These are phyloP conservation scores for Bryoglossum gracile DNA, from an alignment of 495 filamentous ascomycete genomes.

Conservation along the genomic window DNA sequence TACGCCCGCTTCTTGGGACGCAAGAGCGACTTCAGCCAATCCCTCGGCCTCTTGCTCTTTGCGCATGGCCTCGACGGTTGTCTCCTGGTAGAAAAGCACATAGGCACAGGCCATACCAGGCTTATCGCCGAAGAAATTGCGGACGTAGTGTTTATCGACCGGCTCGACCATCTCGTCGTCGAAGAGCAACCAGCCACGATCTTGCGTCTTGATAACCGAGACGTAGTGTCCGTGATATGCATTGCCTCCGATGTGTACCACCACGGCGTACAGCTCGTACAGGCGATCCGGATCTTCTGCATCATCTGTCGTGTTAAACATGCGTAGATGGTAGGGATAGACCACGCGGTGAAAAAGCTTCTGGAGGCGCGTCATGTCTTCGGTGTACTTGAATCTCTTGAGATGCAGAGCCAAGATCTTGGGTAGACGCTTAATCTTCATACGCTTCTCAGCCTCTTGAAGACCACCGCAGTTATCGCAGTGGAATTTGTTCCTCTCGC, in stretches of 20 bases:
- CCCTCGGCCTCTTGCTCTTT: slow-evolving; percentile 78
- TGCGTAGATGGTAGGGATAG: slow-evolving; percentile 89
- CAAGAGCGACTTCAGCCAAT: slow-evolving; percentile 52
- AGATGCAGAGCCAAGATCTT: slow-evolving; percentile 87
- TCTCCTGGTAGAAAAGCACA: slow-evolving; percentile 96
- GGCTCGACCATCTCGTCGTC: slow-evolving; percentile 98
- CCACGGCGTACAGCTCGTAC: slow-evolving; percentile 95
- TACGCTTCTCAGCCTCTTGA: slow-evolving; percentile 96
- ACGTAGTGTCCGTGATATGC: slow-evolving; percentile 98
- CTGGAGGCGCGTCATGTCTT: slow-evolving; percentile 85
- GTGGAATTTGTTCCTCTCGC: slow-evolving; percentile 97
- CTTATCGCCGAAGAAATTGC: slow-evolving; percentile 93
- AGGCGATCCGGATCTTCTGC: slow-evolving; percentile 90
- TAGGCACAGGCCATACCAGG: slow-evolving; percentile 91
- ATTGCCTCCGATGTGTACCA: slow-evolving; percentile 98
- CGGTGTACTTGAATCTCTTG: slow-evolving; percentile 96
- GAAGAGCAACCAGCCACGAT: slow-evolving; percentile 91
- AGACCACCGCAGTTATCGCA: slow-evolving; percentile 95
- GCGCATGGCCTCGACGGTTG: slow-evolving; percentile 79
- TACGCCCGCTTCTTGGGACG: slow-evolving; percentile 47
- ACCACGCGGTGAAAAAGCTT: slow-evolving; percentile 97
- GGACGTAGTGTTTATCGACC: slow-evolving; percentile 93
- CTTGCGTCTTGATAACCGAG: slow-evolving; percentile 93
- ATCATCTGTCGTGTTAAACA: slow-evolving; percentile 98
- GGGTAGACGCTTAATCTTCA: slow-evolving; percentile 96